A percentile compares a stretch with the other conserved stretches of the same genome.
Evolutionary conservation across 2,329 filamentous ascomycete species (phyloP).

Genomic region (Coniochaeta pulveracea): DNA sequence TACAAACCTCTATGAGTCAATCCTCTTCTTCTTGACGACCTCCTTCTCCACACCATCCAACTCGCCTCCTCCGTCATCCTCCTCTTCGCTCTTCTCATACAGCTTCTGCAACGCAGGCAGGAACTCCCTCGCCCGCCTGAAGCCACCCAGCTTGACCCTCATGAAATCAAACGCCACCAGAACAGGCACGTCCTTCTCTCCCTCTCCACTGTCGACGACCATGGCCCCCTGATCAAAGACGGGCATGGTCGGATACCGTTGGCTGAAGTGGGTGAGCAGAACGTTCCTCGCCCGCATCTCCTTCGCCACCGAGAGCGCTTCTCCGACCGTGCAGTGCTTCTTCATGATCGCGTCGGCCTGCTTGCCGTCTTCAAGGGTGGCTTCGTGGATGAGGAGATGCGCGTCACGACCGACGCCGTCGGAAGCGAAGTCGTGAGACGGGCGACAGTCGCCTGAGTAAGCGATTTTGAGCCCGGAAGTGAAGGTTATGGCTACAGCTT

Average conservation of each 20-base stretch:
- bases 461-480: conserved; percentile 71
- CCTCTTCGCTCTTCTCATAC: conserved; percentile 28
- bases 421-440: conserved; percentile 54
- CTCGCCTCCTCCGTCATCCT: conserved; percentile 3
- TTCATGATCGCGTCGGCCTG: conserved; percentile 69
- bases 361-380: conserved; percentile 87
- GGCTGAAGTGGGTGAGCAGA: conserved; percentile 87
- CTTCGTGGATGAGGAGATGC: conserved; percentile 87
- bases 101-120: conserved; percentile 47
- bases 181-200: conserved; percentile 45
- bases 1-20: too few species aligned
- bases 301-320: conserved; percentile 69
- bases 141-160: conserved; percentile 59
- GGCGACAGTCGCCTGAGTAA: conserved; percentile 91
- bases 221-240: conserved; percentile 25
- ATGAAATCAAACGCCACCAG: conserved; percentile 73
- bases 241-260: conserved; percentile 75
- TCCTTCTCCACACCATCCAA: conserved; percentile 1
- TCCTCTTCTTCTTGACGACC: conserved; percentile 3
- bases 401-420: conserved; percentile 69
- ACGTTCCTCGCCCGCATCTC: conserved; percentile 72
- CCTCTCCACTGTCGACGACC: conserved; percentile 15
- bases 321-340: conserved; percentile 79
- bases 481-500: conserved; percentile 69
- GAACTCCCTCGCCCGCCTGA: conserved; percentile 53